Evolutionary conservation across 768 basidiomycete species (phyloP), one percentile per base, ranked within the genome.

Genomic region (Mycena epipterygia): DNA sequence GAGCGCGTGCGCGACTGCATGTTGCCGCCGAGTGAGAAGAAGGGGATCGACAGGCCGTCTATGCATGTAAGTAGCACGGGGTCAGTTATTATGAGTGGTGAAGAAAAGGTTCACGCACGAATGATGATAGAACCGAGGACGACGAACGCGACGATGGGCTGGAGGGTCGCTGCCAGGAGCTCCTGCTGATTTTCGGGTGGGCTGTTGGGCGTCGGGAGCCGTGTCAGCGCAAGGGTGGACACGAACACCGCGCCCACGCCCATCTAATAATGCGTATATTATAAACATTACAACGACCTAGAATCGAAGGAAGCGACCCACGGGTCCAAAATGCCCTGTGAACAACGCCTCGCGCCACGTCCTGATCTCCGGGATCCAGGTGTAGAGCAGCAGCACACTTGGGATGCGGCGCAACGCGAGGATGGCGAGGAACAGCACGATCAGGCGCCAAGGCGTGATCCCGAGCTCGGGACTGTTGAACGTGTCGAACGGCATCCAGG

Each of bases 161-260:
- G 90, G 16, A 98, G 85, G 9, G 83, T 85, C 6, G 88, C 87
- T 0, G 91, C 89, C n/a, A 98, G 86, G 21, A 91, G 73, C 71
- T 98, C 95, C 52, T 89, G 84, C 74, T 94, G 91, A 48, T 86
- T 87, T 62, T 84, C 81, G 0, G 95, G 93, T 0, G 94, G 93
- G 64, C 81, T 77, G 2, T 83, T 79, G 1, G 92, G 89, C 13
- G 74, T 76, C 7, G 92, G 89, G 0, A 96, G 83, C 58, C 87
- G 88, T 27, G 86, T 86, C 11, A 90, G 78, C 5, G 95, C 94
- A 30, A 95, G 80, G 0, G 90, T 91, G 13, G 93, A 90, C 64
- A 99, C 92, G 79, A 98, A 99, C 51, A 98, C 85, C 9, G 97
- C 93, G 0, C 93, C 91, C 27, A 98, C 96, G 61, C 97, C 97